Percentiles rank a stretch among this genome's conserved stretches.
These are phyloP conservation scores for Trametes gibbosa DNA, from an alignment of 768 basidiomycete species.

Conservation along the genomic window DNA sequence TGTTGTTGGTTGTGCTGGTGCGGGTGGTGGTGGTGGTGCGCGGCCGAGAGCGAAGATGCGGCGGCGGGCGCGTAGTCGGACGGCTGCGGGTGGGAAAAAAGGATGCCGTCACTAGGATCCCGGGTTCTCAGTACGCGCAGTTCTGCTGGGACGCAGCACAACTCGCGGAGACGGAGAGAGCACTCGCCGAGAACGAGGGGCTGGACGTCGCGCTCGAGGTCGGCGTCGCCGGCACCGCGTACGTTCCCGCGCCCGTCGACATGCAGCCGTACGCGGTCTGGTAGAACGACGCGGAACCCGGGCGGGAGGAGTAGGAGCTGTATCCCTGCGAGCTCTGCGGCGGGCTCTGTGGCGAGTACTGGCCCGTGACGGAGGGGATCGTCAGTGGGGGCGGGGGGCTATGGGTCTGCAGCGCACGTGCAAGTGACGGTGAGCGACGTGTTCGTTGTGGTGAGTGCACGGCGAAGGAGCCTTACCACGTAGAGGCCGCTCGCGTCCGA, in stretches of 20 bases:
- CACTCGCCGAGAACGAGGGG: constrained; percentile 87
- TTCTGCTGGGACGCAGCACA: constrained; percentile 28
- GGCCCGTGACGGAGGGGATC: constrained; percentile 22
- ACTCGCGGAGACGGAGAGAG: constrained; percentile 41
- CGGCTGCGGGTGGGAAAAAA: constrained; percentile 48
- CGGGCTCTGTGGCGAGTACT: constrained; percentile 20
- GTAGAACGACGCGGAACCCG: constrained; percentile 42
- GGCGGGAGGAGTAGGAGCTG: constrained; percentile 7
- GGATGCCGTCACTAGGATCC: constrained; percentile 56
- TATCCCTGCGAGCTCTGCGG: constrained; percentile 11
- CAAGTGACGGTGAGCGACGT: not conserved
- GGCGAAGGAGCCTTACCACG: constrained; percentile 21
- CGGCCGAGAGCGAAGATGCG: constrained; percentile 22
- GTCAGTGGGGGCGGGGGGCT: constrained; percentile 29
- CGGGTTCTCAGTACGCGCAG: constrained; percentile 37
- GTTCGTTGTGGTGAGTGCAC: not conserved
- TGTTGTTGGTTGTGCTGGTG: not conserved
- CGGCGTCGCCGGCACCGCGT: constrained; percentile 68
- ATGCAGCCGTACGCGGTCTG: constrained; percentile 45
- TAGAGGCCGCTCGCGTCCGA: constrained; percentile 28
- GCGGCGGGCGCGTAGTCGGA: constrained; percentile 57
- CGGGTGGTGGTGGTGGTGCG: not conserved
- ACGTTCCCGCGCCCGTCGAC: constrained; percentile 39
- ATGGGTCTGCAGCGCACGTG: constrained; percentile 22
- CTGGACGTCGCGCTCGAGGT: constrained; percentile 72